Percentiles rank a stretch among this genome's conserved stretches.
Conservation (phyloP, 345 rosid genomes). For the Mallotus nudiflorus region DNA sequence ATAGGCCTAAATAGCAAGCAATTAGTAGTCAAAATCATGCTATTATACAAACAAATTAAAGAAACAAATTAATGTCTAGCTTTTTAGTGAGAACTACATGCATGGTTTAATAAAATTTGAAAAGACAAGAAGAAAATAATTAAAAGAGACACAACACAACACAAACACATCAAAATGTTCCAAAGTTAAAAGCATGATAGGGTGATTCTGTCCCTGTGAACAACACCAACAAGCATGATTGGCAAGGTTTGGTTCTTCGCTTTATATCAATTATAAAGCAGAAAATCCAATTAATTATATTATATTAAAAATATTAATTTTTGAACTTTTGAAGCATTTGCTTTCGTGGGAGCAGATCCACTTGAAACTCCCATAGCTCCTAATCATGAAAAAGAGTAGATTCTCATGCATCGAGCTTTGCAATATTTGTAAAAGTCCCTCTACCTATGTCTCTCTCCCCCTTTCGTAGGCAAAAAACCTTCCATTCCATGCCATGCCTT, state of each 20-base stretch:
- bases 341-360: constrained; percentile 23
- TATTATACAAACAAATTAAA: neutral
- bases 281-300: constrained; percentile 11
- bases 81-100: too few relatives aligned
- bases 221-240: constrained; percentile 21
- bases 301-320: neutral
- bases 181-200: neutral
- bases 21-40: neutral
- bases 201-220: constrained; percentile 8
- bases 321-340: neutral
- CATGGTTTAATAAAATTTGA: too few relatives aligned
- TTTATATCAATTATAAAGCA: constrained; percentile 17
- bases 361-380: constrained; percentile 17
- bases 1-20: neutral
- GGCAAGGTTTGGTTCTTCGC: constrained; percentile 6
- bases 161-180: neutral
- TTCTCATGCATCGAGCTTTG: constrained; percentile 49
- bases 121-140: too few relatives aligned
- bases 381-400: constrained; percentile 34
- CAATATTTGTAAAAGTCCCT: constrained; percentile 10
- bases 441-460: neutral
- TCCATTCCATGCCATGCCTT: neutral
- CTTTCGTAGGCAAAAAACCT: neutral
- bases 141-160: too few relatives aligned
- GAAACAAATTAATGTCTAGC: too few relatives aligned